Percentiles rank a stretch among this genome's conserved stretches.
phyloP scores from a whole-genome alignment of 192 early-diverging fungal species.

The Umbelopsis isabellina region DNA sequence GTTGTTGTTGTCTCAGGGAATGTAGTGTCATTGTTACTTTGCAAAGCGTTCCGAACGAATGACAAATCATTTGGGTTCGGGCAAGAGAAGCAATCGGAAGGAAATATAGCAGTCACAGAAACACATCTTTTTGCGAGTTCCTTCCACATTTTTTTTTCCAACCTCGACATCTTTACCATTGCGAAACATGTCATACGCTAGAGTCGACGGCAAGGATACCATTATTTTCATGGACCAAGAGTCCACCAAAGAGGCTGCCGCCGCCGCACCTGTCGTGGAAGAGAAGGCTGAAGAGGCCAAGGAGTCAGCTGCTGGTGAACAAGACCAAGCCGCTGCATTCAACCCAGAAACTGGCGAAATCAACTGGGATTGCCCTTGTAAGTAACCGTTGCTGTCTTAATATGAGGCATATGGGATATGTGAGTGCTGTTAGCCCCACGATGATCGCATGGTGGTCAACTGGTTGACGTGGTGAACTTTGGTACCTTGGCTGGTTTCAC shows the following conservation, averaged over 20 bases:
- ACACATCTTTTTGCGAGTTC: neutral
- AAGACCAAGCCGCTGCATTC: conserved; percentile 59
- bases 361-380: conserved; percentile 97
- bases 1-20: no score
- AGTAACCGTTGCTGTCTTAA: neutral
- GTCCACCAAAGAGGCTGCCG: conserved; percentile 19
- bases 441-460: no score
- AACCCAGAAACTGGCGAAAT: conserved; percentile 86
- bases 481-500: no score
- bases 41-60: no score
- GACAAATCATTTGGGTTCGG: no score
- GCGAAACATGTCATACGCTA: conserved; percentile 25
- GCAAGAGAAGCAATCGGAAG: no score
- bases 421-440: no score
- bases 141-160: neutral
- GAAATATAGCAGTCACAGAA: neutral
- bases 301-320: conserved; percentile 22
- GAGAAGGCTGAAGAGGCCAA: conserved; percentile 3
- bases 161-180: conserved; percentile 5
- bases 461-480: no score
- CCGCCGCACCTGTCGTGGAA: neutral
- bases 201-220: conserved; percentile 42
- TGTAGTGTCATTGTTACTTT: no score
- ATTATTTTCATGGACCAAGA: conserved; percentile 35
- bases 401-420: neutral